Conservation (phyloP, 257 asterid genomes). For the Paulownia fortunei region DNA sequence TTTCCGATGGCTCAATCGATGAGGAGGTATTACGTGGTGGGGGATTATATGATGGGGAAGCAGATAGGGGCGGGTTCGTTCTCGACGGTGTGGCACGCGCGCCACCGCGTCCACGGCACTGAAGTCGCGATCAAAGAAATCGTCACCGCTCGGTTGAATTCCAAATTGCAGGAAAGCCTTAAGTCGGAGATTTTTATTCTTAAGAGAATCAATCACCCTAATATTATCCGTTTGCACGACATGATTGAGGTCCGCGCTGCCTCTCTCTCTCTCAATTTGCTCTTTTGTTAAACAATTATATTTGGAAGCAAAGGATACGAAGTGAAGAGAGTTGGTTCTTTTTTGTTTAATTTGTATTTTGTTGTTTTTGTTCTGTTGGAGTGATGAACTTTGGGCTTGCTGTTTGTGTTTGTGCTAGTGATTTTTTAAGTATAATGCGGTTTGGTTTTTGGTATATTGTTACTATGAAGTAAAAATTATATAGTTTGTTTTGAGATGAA, state of each 20-base stretch:
- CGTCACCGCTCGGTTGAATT: constrained; percentile 59
- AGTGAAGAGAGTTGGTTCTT: constrained; percentile 8
- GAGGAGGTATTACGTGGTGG: constrained; percentile 61
- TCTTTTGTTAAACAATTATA: neutral
- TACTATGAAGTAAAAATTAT: neutral
- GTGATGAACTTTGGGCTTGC: constrained; percentile 18
- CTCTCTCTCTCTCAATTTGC: neutral
- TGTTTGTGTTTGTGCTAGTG: neutral
- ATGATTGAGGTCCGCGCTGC: constrained; percentile 87
- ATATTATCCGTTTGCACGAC: constrained; percentile 88
- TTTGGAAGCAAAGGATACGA: neutral
- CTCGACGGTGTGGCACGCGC: constrained; percentile 97
- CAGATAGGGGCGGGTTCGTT: constrained; percentile 88
- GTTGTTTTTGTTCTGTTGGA: constrained; percentile 8
- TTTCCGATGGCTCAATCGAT: constrained; percentile 63
- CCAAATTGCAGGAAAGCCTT: constrained; percentile 77
- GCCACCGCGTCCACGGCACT: constrained; percentile 78
- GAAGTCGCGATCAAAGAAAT: constrained; percentile 96
- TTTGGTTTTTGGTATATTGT: constrained; percentile 6
- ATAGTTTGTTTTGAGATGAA: constrained; percentile 18
- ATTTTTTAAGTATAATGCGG: neutral
- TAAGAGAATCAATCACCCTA: constrained; percentile 84
- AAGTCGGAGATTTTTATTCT: constrained; percentile 90
- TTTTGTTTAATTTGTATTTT: constrained; percentile 1
- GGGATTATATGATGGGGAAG: constrained; percentile 82